Conservation (phyloP, 1,284 basidiomycete species). For the Crucibulum cyathiforme region DNA sequence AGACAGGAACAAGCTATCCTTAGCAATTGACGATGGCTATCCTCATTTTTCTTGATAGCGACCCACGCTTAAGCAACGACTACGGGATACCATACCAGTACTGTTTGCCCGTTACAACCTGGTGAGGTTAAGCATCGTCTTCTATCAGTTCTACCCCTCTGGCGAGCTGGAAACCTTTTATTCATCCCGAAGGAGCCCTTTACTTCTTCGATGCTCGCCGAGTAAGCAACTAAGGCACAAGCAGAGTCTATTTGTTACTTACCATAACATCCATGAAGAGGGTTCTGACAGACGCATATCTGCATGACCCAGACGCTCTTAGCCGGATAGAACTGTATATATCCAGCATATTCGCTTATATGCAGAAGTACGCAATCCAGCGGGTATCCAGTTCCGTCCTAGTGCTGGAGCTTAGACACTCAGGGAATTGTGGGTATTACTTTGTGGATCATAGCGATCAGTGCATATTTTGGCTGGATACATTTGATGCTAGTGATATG, state of each 20-base stretch:
- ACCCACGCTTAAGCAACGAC: too few relatives aligned
- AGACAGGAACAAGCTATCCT: too few relatives aligned
- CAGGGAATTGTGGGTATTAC: constrained; percentile 44
- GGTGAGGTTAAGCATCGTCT: too few relatives aligned
- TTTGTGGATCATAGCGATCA: constrained; percentile 42
- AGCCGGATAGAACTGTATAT: constrained; percentile 23
- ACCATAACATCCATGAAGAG: constrained; percentile 14
- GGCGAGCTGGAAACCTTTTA: constrained; percentile 21
- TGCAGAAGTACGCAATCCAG: constrained; percentile 16
- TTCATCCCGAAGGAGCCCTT: constrained; percentile 38
- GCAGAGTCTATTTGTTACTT: neutral
- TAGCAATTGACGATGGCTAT: too few relatives aligned
- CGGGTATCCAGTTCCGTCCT: constrained; percentile 27
- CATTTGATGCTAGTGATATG: constrained; percentile 26
- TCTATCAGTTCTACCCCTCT: constrained; percentile 2
- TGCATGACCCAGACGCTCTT: constrained; percentile 20
- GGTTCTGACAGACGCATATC: constrained; percentile 36
- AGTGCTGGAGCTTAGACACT: constrained; percentile 33
- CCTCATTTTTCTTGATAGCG: too few relatives aligned
- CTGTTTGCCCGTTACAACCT: too few relatives aligned
- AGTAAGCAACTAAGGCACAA: constrained; percentile 12
- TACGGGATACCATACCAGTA: too few relatives aligned
- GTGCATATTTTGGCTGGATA: constrained; percentile 47
- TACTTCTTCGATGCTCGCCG: constrained; percentile 31
- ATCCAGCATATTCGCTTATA: constrained; percentile 21